Percentiles rank a stretch among this genome's conserved stretches.
Evolutionary conservation across 768 basidiomycete species (phyloP).

Genomic region (Boletus tomentosulus): DNA sequence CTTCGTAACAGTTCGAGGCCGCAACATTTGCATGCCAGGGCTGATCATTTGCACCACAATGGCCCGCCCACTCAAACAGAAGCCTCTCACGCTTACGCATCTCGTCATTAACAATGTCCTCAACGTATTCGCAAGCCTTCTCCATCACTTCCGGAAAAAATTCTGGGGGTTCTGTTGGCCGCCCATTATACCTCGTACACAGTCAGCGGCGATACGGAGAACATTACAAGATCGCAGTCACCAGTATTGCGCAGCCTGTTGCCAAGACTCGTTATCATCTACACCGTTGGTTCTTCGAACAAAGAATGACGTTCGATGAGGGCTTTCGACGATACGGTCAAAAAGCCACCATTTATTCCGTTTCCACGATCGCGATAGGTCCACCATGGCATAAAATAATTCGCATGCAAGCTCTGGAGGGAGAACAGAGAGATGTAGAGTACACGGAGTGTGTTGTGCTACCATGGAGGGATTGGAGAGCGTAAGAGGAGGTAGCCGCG

Average conservation of each 20-base stretch:
- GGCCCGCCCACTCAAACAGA: constrained; percentile 62
- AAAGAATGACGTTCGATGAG: constrained; percentile 79
- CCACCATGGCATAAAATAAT: constrained; percentile 70
- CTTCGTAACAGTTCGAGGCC: constrained; percentile 80
- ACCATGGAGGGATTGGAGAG: constrained; percentile 63
- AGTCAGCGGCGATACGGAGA: constrained; percentile 9
- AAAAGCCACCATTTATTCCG: constrained; percentile 84
- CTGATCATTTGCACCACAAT: constrained; percentile 16
- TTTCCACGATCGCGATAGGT: constrained; percentile 58
- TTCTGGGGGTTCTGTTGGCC: constrained; percentile 50
- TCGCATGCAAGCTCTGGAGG: constrained; percentile 72
- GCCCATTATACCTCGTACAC: constrained; percentile 71
- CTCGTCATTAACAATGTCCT: constrained; percentile 67
- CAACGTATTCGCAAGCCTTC: constrained; percentile 68
- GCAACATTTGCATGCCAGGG: constrained; percentile 82
- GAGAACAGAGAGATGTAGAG: constrained; percentile 63
- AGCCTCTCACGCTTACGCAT: constrained; percentile 57
- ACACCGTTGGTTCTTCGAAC: constrained; percentile 47
- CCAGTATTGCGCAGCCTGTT: constrained; percentile 76
- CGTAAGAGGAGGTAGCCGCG: constrained; percentile 53
- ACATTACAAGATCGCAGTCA: constrained; percentile 25
- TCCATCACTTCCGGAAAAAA: constrained; percentile 69
- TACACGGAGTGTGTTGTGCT: constrained; percentile 68
- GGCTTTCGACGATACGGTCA: constrained; percentile 77
- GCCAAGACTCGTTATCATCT: constrained; percentile 50